These are phyloP conservation scores for Fraxinus ornus DNA, from an alignment of 305 asterid species.

Conservation along the genomic window DNA sequence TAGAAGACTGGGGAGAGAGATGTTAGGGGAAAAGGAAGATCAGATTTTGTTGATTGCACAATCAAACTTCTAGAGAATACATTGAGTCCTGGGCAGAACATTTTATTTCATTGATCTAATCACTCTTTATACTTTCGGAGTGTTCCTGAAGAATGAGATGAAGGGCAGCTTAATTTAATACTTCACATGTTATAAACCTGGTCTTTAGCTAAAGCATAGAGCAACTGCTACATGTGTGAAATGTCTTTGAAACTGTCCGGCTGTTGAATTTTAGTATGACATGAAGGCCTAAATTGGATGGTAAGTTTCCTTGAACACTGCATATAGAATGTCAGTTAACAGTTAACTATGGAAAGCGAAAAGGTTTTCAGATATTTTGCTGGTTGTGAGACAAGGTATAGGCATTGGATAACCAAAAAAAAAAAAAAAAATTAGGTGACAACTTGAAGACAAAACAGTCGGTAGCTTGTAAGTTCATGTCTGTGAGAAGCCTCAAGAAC, in stretches of 20 bases:
- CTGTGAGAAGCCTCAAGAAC: background rate
- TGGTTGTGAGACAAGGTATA: background rate
- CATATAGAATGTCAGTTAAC: background rate
- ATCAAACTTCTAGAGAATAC: background rate
- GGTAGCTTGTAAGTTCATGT: background rate
- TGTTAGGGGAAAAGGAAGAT: background rate
- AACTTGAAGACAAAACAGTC: background rate
- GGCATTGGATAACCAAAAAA: background rate
- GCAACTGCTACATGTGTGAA: background rate
- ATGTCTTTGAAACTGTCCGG: background rate
- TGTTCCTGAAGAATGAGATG: background rate
- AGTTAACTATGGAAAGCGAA: background rate
- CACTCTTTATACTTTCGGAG: background rate
- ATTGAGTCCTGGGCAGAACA: constrained; percentile 1
- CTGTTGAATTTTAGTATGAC: constrained; percentile 4
- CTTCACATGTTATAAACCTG: background rate
- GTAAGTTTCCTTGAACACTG: background rate
- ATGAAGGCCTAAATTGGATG: constrained; percentile 6
- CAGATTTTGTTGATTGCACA: background rate
- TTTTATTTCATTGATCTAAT: background rate
- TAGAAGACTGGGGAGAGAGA: background rate
- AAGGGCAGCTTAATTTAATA: background rate
- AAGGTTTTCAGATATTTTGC: background rate
- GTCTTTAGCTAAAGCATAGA: background rate
- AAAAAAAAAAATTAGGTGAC: background rate